These are phyloP conservation scores for Thermochaetoides thermophila DNA, from an alignment of 495 filamentous ascomycete species.

Conservation along the genomic window DNA sequence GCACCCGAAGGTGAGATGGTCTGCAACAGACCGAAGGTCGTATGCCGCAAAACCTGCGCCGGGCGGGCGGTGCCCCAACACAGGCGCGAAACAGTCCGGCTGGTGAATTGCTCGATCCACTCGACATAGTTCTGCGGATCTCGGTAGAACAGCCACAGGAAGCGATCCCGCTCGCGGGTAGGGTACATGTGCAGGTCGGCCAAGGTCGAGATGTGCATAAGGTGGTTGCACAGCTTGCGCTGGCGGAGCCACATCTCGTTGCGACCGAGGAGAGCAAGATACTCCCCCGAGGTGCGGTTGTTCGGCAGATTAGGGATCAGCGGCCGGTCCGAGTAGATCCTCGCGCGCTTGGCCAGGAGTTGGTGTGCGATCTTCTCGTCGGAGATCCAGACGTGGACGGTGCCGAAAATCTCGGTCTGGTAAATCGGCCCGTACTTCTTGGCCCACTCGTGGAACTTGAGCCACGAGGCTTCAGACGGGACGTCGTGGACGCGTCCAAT, in stretches of 20 bases:
- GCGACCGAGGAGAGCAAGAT: conserved; percentile 37
- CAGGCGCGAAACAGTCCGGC: conserved; percentile 42
- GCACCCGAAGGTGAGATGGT: conserved; percentile 42
- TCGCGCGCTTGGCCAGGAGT: conserved; percentile 40
- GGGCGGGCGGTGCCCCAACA: conserved; percentile 40
- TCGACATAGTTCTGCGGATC: conserved; percentile 34
- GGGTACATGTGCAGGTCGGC: conserved; percentile 36
- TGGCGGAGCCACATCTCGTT: conserved; percentile 45
- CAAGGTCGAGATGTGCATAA: conserved; percentile 35
- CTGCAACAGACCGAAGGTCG: conserved; percentile 42
- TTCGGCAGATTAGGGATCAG: conserved; percentile 37
- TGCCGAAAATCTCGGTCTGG: conserved; percentile 40
- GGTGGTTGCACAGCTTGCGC: conserved; percentile 40
- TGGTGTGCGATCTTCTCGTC: conserved; percentile 42
- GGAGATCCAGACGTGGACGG: conserved; percentile 44
- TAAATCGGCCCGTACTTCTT: conserved; percentile 49
- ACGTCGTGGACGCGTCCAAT: conserved; percentile 46
- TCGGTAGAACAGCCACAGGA: conserved; percentile 30
- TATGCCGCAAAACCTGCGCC: conserved; percentile 35
- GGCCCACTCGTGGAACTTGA: conserved; percentile 48
- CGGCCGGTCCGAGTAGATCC: conserved; percentile 50
- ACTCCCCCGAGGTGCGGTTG: conserved; percentile 40
- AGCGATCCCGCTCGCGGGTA: conserved; percentile 36
- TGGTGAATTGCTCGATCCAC: conserved; percentile 43
- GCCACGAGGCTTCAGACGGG: conserved; percentile 33